Evolutionary conservation across 129 eudicot genomes (phyloP), one percentile per base, ranked within the genome.

Genomic region (Solidago caesia): DNA sequence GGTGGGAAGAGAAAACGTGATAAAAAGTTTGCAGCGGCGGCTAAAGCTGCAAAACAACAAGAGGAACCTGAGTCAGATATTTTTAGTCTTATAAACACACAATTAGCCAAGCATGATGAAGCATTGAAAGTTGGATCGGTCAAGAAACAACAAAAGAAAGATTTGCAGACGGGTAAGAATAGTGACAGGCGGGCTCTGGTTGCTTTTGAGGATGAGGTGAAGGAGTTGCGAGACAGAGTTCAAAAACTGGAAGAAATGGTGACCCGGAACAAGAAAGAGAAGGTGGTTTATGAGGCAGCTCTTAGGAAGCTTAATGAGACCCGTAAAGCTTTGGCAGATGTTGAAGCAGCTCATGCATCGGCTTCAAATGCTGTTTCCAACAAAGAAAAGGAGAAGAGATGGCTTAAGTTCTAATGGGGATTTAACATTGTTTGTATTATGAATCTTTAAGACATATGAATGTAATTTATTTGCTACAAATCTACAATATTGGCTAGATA

Each of bases 1-100:
- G 98, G 98, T 13, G 98, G 98, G 66, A 90, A 90, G 84, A 82
- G 96, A 66, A 93, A 86, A 80, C 96, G 97, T 0, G 98, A 86
- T 16, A 88, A 85, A 86, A 93, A 93, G 56, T 86, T 84, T 63
- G 98, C 98, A 57, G 96, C 92, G n/a, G 87, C 86, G 53, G 86
- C 78, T 56, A 79, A 82, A 75, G 90, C 89, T 43, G 89, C 89
- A 26, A 86, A 88, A 70, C 83, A 83, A 66, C 75, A 77, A 8
- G 89, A 88, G 85, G 92, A 90, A 56, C 78, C 88, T 4, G 82
- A 77, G 48, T 83, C 88, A 4, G 97, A 91, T 66, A 88, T 94
- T 10, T 93, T 93, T 74, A 80, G 85, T 68, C 89, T 93, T 8
- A 93, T 93, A 25, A 94, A 94, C 75, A 83, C 77, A 9, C 99